Percentiles rank a stretch among this genome's conserved stretches.
These are phyloP conservation scores for Cylindrotheca fusiformis DNA, from an alignment of 108 stramenopile genomes.

Conservation along the genomic window DNA sequence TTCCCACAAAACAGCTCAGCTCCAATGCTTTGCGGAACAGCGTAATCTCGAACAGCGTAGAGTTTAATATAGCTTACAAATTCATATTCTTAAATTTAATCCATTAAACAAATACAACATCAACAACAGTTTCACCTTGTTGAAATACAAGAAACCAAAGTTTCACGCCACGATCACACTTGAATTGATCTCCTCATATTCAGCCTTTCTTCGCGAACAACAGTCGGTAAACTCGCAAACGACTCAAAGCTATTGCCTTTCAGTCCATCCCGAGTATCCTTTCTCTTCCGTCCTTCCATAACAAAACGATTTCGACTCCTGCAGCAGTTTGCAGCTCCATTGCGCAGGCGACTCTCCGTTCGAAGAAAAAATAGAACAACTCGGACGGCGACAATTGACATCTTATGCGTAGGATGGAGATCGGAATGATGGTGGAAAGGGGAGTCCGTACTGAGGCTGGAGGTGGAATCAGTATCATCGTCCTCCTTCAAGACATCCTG, in stretches of 20 bases:
- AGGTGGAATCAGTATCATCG: constrained; percentile 20
- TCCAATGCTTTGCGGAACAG: no score
- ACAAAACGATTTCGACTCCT: constrained; percentile 24
- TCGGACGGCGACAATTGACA: constrained; percentile 26
- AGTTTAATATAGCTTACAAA: no score
- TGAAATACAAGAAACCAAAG: no score
- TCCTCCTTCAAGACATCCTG: constrained; percentile 6
- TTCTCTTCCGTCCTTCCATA: constrained; percentile 6
- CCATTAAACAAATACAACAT: no score
- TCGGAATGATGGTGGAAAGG: constrained; percentile 1
- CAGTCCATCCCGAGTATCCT: background rate
- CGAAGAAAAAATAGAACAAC: constrained; percentile 23
- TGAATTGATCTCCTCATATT: constrained; percentile 16
- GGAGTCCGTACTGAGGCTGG: constrained; percentile 21
- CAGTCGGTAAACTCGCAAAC: constrained; percentile 5
- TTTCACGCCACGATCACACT: no score
- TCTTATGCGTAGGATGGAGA: constrained; percentile 12
- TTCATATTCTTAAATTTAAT: no score
- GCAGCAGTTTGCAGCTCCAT: no score
- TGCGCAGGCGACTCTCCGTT: constrained; percentile 36
- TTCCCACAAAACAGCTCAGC: no score
- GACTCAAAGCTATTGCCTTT: constrained; percentile 10
- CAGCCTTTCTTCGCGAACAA: constrained; percentile 14
- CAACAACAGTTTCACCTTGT: no score
- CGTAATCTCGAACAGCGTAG: no score